Evolutionary conservation across 495 filamentous ascomycete species (phyloP).

Genomic region (Aspergillus incahuasiensis): DNA sequence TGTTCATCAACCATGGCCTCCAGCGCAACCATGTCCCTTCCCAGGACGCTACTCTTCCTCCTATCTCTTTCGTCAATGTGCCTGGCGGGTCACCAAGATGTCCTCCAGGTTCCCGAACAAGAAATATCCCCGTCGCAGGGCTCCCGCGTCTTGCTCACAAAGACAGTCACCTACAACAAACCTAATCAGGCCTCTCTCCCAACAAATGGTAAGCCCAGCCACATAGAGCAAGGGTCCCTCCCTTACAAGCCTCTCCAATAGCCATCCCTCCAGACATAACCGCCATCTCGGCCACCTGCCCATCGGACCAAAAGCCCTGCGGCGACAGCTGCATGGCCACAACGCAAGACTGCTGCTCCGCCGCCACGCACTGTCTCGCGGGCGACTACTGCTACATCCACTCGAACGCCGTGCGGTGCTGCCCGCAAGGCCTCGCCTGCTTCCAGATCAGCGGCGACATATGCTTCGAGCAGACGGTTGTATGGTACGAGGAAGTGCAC

Average conservation of each 20-base stretch:
- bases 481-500: constrained; percentile 1
- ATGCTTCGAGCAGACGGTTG: neutral
- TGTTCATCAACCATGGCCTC: neutral
- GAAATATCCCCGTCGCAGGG: neutral
- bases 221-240: too few species aligned
- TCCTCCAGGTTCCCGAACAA: neutral
- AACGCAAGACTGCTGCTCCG: neutral
- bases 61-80: neutral
- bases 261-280: neutral
- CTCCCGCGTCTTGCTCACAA: neutral
- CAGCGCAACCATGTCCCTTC: neutral
- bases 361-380: neutral
- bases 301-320: neutral
- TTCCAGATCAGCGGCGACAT: neutral
- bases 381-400: constrained; percentile 1
- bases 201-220: neutral
- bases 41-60: neutral
- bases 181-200: neutral
- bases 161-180: neutral
- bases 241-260: too few species aligned
- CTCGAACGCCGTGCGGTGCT: neutral
- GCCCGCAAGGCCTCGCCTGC: neutral
- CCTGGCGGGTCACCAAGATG: neutral
- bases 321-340: neutral
- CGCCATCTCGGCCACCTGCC: neutral